These are phyloP conservation scores for Misopates orontium DNA, from an alignment of 257 asterid species.

Conservation along the genomic window DNA sequence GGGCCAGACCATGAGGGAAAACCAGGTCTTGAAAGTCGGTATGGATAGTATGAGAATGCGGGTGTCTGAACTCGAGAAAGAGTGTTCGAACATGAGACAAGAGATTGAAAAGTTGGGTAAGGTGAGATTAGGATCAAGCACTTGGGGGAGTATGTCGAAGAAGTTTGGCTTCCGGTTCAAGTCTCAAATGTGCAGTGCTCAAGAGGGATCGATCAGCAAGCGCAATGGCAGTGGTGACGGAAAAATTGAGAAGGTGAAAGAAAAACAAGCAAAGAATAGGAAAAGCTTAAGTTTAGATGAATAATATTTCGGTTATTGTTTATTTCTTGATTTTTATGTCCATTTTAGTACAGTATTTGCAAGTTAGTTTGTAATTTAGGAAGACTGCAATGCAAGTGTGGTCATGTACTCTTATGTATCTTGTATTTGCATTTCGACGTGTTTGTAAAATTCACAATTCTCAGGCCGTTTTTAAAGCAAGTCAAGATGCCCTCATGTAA, in stretches of 20 bases:
- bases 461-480: too few relatives aligned
- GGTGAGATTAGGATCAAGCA: slow-evolving; percentile 52
- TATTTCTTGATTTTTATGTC: slow-evolving; percentile 4
- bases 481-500: too few relatives aligned
- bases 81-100: slow-evolving; percentile 81
- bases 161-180: slow-evolving; percentile 69
- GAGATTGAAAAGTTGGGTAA: slow-evolving; percentile 82
- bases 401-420: slow-evolving; percentile 30
- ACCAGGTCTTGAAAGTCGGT: slow-evolving; percentile 86
- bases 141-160: slow-evolving; percentile 76
- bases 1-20: slow-evolving; percentile 74
- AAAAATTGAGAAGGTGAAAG: slow-evolving; percentile 51
- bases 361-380: slow-evolving; percentile 23
- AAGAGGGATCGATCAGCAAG: slow-evolving; percentile 85
- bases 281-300: slow-evolving; percentile 42
- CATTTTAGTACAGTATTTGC: slow-evolving; percentile 13
- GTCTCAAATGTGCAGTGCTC: slow-evolving; percentile 95
- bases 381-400: slow-evolving; percentile 30
- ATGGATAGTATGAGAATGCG: slow-evolving; percentile 90
- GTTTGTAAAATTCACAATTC: too few relatives aligned
- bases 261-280: slow-evolving; percentile 50
- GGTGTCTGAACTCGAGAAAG: slow-evolving; percentile 89
- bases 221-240: slow-evolving; percentile 37
- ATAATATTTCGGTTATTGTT: slow-evolving; percentile 20
- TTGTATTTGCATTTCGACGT: not conserved